Conservation (phyloP, 2,329 filamentous ascomycete species). For the Xylaria sp. region DNA sequence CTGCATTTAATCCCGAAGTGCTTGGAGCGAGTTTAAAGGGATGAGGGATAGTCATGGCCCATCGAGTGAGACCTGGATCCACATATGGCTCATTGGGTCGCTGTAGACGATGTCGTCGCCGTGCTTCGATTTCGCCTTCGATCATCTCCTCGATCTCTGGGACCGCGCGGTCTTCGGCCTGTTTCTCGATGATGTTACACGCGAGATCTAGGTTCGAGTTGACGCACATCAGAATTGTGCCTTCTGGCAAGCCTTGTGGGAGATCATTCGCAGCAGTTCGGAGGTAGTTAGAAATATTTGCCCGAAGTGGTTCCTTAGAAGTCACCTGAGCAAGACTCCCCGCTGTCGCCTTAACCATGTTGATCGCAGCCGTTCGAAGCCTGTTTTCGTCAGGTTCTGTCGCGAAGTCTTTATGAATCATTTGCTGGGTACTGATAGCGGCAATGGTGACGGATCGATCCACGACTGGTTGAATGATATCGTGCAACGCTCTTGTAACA, state of each 20-base stretch:
- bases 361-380: conserved; percentile 85
- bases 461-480: conserved; percentile 97
- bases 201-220: conserved; percentile 96
- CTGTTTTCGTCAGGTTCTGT: conserved; percentile 91
- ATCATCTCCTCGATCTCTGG: conserved; percentile 96
- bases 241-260: conserved; percentile 87
- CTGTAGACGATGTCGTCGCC: conserved; percentile 78
- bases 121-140: conserved; percentile 79
- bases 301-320: conserved; percentile 94
- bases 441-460: conserved; percentile 98
- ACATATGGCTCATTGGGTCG: conserved; percentile 87
- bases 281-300: conserved; percentile 98
- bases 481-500: conserved; percentile 88
- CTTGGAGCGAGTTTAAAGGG: conserved; percentile 86
- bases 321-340: conserved; percentile 96
- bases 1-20: conserved; percentile 78
- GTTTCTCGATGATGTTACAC: conserved; percentile 93
- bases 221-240: conserved; percentile 97
- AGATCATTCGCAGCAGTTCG: conserved; percentile 74
- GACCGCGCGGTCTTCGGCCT: conserved; percentile 90
- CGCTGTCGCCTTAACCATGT: conserved; percentile 93
- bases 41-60: conserved; percentile 92
- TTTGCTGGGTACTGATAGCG: conserved; percentile 93
- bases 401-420: conserved; percentile 95
- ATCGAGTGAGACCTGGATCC: conserved; percentile 83